phyloP scores from a whole-genome alignment of 129 eudicot genomes.

The Glebionis coronaria region DNA sequence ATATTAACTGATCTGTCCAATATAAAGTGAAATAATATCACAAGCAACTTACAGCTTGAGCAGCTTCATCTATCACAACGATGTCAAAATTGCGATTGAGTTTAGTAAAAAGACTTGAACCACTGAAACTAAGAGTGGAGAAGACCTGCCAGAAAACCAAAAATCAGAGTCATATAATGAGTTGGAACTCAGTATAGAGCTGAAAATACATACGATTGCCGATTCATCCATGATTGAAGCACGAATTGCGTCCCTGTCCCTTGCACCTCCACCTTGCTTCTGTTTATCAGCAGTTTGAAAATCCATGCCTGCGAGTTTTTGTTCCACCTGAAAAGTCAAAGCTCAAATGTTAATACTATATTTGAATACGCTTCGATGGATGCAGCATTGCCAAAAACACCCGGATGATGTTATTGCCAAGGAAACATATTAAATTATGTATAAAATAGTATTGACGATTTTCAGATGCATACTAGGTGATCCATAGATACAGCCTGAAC shows the following conservation, averaged over 20 bases:
- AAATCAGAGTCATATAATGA: constrained; percentile 1
- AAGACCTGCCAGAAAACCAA: constrained; percentile 68
- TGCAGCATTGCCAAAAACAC: constrained; percentile 3
- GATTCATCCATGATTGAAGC: constrained; percentile 92
- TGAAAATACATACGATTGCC: constrained; percentile 65
- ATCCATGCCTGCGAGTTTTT: constrained; percentile 78
- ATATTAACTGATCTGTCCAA: neutral
- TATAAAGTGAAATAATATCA: constrained; percentile 11
- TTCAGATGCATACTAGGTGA: constrained; percentile 59
- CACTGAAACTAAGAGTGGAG: constrained; percentile 98
- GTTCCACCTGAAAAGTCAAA: constrained; percentile 71
- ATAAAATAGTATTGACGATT: neutral
- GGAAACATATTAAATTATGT: too few species aligned
- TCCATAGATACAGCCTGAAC: constrained; percentile 94
- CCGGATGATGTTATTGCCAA: neutral
- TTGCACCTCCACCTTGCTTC: constrained; percentile 69
- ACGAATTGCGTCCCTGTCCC: constrained; percentile 79
- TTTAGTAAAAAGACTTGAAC: constrained; percentile 73
- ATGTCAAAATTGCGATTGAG: constrained; percentile 77
- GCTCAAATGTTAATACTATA: neutral
- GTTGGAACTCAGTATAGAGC: constrained; percentile 10
- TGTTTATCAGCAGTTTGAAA: constrained; percentile 79
- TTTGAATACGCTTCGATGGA: neutral
- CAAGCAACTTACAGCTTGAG: constrained; percentile 85
- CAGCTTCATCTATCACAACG: constrained; percentile 98